Evolutionary conservation across 371 early-diverging fungal genomes (phyloP), one percentile per base, ranked within the genome.

Genomic region (Capillidium rhysosporum): DNA sequence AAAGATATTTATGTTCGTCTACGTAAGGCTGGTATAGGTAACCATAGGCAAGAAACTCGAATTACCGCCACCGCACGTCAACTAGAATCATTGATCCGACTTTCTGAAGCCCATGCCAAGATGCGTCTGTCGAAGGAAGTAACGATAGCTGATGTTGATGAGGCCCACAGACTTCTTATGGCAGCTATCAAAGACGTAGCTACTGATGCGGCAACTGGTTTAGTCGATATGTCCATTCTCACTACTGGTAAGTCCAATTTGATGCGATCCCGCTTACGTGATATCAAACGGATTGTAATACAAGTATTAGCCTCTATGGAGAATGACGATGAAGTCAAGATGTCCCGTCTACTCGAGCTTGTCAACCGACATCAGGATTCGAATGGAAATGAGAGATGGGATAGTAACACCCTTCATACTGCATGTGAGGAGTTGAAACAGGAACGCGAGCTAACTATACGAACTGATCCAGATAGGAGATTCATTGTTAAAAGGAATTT

Each of bases 11-110:
- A 99, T 66, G 82, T 93, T 9, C 82, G 86, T 29, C 70, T 99
- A 59, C 77, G 99, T 9, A 75, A 80, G 56, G 68, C 87, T 52
- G 94, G 93, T 14, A 70, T 73, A 46, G 67, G 75, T 47, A 57
- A 73, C 56, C 54, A 71, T 57, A 46, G 68, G 40, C 59, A 64
- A 18, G 81, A 76, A 21, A 86, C 83, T 51, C 83, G 86, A 25
- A 79, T 98, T 29, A 88, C 93, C 16, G 97, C 97, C 0, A 99
- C 99, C 0, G 98, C 99, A 1, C 79, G 99, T 54, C 99, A 99
- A 69, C 73, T 99, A 30, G 99, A 99, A 74, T 89, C 90, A 23
- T 84, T 99, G 84, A 94, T 99, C 60, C 85, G 99, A 46, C 76
- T 99, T 64, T 71, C 95, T 20, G 99, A 99, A 65, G 99, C 99